Evolutionary conservation across 2,329 filamentous ascomycete genomes (phyloP).

Genomic region (Aspergillus ibericus): DNA sequence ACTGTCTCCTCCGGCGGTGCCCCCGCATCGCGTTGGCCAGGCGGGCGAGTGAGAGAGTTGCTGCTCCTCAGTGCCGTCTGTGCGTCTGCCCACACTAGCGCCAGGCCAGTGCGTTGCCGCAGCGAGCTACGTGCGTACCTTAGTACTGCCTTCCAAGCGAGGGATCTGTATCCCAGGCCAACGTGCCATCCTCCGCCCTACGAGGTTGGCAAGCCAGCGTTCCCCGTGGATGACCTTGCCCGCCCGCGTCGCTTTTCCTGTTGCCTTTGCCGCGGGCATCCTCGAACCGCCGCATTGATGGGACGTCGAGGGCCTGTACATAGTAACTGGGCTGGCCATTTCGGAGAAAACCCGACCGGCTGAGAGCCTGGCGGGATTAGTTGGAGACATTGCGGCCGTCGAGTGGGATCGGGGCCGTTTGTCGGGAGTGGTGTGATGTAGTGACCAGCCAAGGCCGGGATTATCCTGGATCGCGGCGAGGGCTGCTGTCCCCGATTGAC

Average conservation of each 20-base stretch:
- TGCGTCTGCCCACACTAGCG: background rate
- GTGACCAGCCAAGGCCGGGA: background rate
- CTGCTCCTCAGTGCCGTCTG: background rate
- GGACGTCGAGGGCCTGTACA: too few relatives aligned
- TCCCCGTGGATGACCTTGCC: too few relatives aligned
- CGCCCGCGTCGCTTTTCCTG: too few relatives aligned
- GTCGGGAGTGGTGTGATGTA: background rate
- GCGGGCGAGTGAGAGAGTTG: background rate
- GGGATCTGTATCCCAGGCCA: background rate
- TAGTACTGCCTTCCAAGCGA: background rate
- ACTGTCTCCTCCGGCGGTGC: background rate
- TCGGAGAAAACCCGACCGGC: too few relatives aligned
- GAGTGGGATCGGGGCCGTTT: too few relatives aligned
- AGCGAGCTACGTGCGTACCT: background rate
- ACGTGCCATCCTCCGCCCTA: too few relatives aligned
- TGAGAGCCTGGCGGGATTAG: too few relatives aligned
- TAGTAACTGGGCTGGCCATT: too few relatives aligned
- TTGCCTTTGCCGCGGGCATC: too few relatives aligned
- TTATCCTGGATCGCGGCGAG: background rate
- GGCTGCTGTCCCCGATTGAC: background rate
- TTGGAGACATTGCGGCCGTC: too few relatives aligned
- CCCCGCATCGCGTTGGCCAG: background rate
- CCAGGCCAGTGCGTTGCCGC: background rate
- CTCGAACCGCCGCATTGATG: too few relatives aligned
- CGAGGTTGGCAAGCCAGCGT: too few relatives aligned